phyloP scores from a whole-genome alignment of 495 filamentous ascomycete species.

The Podospora pseudoanserina region DNA sequence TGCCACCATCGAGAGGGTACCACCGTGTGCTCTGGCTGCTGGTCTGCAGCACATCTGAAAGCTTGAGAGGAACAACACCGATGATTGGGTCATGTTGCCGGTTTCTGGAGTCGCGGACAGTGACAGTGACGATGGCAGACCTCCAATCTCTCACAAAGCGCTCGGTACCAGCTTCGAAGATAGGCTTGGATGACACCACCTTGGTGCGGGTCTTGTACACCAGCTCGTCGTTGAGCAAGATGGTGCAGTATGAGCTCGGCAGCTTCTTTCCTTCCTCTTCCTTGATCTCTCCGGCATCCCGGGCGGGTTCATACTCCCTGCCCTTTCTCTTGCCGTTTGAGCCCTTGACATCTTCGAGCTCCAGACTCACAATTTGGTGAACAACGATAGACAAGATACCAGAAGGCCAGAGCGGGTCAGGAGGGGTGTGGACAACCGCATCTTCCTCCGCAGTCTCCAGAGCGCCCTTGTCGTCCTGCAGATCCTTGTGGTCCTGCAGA shows the following conservation, averaged over 20 bases:
- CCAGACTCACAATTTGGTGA: slow-evolving; percentile 92
- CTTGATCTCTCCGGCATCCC: slow-evolving; percentile 75
- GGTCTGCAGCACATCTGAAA: slow-evolving; percentile 81
- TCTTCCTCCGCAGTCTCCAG: slow-evolving; percentile 73
- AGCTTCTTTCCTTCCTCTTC: slow-evolving; percentile 75
- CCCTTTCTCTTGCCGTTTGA: slow-evolving; percentile 67
- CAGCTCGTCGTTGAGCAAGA: slow-evolving; percentile 82
- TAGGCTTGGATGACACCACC: slow-evolving; percentile 86
- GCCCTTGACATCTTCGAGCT: slow-evolving; percentile 76
- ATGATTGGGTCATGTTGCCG: slow-evolving; percentile 93
- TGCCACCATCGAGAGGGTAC: slow-evolving; percentile 57
- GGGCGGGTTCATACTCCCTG: slow-evolving; percentile 84
- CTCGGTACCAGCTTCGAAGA: slow-evolving; percentile 95
- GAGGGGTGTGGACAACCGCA: slow-evolving; percentile 82
- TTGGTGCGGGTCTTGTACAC: slow-evolving; percentile 91
- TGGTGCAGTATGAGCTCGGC: slow-evolving; percentile 88
- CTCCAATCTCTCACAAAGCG: slow-evolving; percentile 94
- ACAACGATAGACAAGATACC: slow-evolving; percentile 79
- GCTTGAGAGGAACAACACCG: slow-evolving; percentile 80
- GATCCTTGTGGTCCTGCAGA: slow-evolving; percentile 66
- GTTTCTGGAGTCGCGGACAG: slow-evolving; percentile 81
- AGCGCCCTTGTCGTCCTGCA: slow-evolving; percentile 87
- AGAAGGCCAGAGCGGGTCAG: slow-evolving; percentile 89
- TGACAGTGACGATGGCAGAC: slow-evolving; percentile 77
- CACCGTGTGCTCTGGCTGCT: slow-evolving; percentile 69